These are phyloP conservation scores for Stephanodiscus triporus DNA, from an alignment of 108 stramenopile genomes.

Conservation along the genomic window DNA sequence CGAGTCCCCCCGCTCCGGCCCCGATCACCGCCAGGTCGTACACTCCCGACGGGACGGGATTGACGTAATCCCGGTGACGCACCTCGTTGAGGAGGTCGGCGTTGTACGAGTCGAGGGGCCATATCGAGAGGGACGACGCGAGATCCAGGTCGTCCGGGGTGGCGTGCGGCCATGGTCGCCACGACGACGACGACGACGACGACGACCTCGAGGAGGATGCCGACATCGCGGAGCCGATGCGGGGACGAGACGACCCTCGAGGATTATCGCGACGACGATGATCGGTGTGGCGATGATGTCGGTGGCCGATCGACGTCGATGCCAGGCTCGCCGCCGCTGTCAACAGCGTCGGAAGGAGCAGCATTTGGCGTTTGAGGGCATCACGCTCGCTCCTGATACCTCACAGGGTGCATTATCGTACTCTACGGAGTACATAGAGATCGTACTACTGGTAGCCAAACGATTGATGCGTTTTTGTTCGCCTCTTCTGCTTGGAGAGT, in stretches of 20 bases:
- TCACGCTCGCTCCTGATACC: no score
- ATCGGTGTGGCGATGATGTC: background rate
- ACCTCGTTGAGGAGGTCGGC: slow-evolving; percentile 70
- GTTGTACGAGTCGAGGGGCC: slow-evolving; percentile 78
- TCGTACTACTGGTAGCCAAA: no score
- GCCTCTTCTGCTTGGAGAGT: no score
- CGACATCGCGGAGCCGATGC: background rate
- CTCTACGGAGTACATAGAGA: no score
- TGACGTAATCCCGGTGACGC: slow-evolving; percentile 39
- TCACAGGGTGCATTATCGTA: no score
- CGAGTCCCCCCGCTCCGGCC: slow-evolving; percentile 86
- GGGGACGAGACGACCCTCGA: background rate
- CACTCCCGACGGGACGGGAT: slow-evolving; percentile 2
- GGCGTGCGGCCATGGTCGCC: slow-evolving; percentile 17
- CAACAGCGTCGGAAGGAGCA: no score
- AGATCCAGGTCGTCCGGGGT: slow-evolving; percentile 45
- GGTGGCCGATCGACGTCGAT: background rate
- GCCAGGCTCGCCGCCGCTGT: background rate
- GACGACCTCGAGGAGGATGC: background rate
- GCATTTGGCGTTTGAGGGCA: no score
- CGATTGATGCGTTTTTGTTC: no score
- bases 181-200: slow-evolving; percentile 7
- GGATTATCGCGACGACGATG: background rate
- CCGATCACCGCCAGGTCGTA: slow-evolving; percentile 94
- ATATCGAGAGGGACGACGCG: slow-evolving; percentile 54